A percentile compares a stretch with the other conserved stretches of the same genome.
phyloP scores from a whole-genome alignment of 176 grass and related monocot species.

The Bonia amplexicaulis region DNA sequence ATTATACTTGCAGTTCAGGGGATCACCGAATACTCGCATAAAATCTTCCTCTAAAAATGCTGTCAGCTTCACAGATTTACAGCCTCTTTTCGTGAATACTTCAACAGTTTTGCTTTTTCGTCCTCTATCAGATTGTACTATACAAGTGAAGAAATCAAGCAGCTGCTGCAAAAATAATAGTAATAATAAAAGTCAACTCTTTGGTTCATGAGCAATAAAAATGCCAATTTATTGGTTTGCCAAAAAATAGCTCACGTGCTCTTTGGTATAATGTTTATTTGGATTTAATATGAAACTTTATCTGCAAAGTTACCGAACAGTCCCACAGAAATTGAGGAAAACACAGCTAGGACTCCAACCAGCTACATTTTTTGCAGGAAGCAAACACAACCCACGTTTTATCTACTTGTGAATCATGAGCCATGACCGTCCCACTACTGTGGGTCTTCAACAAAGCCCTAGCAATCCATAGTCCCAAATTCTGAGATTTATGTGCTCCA shows the following conservation, averaged over 20 bases:
- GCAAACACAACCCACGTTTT: background rate
- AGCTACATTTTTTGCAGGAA: background rate
- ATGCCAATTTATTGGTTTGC: background rate
- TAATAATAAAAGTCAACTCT: no score
- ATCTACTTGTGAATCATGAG: background rate
- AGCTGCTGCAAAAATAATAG: no score
- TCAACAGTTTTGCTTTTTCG: background rate
- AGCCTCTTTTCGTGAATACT: background rate
- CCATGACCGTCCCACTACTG: background rate
- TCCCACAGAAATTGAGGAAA: background rate
- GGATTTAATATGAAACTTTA: background rate
- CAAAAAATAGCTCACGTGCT: background rate
- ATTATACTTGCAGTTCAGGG: background rate
- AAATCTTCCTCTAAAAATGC: background rate
- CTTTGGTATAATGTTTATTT: background rate
- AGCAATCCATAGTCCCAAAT: background rate
- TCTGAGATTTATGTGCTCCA: background rate
- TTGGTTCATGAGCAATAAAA: background rate
- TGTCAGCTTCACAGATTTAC: background rate
- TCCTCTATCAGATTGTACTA: background rate
- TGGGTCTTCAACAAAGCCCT: background rate
- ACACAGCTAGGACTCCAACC: background rate
- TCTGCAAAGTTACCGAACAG: background rate
- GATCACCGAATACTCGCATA: background rate
- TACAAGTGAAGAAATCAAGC: no score